Conservation (phyloP, 78 protist species). For the Cavenderia fasciculata region DNA sequence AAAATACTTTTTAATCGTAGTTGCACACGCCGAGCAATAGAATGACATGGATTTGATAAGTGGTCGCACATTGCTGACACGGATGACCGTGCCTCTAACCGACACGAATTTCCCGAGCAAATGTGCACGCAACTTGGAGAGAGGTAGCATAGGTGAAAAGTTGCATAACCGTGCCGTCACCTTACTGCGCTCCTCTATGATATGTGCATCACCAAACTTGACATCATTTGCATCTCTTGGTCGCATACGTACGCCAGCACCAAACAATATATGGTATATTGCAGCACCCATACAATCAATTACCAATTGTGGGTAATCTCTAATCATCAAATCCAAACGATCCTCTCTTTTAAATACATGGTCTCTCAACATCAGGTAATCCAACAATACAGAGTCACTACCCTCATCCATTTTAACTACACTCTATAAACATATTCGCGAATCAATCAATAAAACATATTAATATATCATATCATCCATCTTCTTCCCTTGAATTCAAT, state of each 20-base stretch:
- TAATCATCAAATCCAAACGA: slow-evolving; percentile 17
- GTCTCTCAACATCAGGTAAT: slow-evolving; percentile 11
- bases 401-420: slow-evolving; percentile 54
- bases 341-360: slow-evolving; percentile 10
- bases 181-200: neutral
- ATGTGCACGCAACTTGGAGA: slow-evolving; percentile 12
- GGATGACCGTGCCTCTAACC: slow-evolving; percentile 93
- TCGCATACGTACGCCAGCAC: no score
- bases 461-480: neutral
- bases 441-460: neutral
- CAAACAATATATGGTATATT: slow-evolving; percentile 25
- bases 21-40: neutral
- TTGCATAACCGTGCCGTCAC: slow-evolving; percentile 23
- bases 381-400: slow-evolving; percentile 43
- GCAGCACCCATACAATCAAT: slow-evolving; percentile 69
- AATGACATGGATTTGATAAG: slow-evolving; percentile 82
- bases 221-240: neutral
- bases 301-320: slow-evolving; percentile 63
- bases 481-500: no score
- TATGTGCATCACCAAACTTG: neutral
- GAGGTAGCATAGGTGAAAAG: slow-evolving; percentile 7
- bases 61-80: slow-evolving; percentile 92
- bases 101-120: slow-evolving; percentile 80
- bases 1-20: slow-evolving; percentile 3
- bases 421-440: neutral